phyloP scores from a whole-genome alignment of 352 stramenopile genomes.

The Phytopythium boreale region DNA sequence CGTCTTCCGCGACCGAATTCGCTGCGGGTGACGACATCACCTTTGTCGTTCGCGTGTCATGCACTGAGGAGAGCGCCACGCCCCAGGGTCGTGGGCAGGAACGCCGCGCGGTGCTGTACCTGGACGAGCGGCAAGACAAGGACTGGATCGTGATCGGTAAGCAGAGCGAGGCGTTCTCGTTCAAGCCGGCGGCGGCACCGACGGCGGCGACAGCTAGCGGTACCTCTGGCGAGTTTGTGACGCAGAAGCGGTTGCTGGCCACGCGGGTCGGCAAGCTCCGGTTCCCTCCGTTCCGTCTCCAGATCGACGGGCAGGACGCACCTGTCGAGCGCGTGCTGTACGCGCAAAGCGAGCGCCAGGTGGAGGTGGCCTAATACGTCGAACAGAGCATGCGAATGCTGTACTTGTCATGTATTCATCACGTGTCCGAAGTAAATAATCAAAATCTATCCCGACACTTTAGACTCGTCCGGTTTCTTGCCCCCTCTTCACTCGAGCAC shows the following conservation, averaged over 20 bases:
- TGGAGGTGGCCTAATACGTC: slow-evolving; percentile 26
- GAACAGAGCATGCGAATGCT: too few species aligned
- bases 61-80: slow-evolving; percentile 15
- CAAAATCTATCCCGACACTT: background rate
- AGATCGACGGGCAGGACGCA: slow-evolving; percentile 15
- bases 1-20: slow-evolving; percentile 14
- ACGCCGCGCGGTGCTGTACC: slow-evolving; percentile 28
- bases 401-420: background rate
- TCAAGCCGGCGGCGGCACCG: slow-evolving; percentile 7
- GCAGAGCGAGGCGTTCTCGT: slow-evolving; percentile 42
- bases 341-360: slow-evolving; percentile 31
- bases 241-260: slow-evolving; percentile 45
- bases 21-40: slow-evolving; percentile 35
- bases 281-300: slow-evolving; percentile 52
- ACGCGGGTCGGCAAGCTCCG: slow-evolving; percentile 41
- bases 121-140: slow-evolving; percentile 44
- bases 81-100: slow-evolving; percentile 4
- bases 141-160: slow-evolving; percentile 75
- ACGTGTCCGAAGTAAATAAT: background rate
- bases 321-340: slow-evolving; percentile 32
- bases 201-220: background rate
- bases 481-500: slow-evolving; percentile 28
- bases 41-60: slow-evolving; percentile 41
- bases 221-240: slow-evolving; percentile 25
- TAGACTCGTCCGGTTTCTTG: background rate